These are phyloP conservation scores for Calonectria hawksworthii DNA, from an alignment of 2,329 filamentous ascomycete genomes.

Conservation along the genomic window DNA sequence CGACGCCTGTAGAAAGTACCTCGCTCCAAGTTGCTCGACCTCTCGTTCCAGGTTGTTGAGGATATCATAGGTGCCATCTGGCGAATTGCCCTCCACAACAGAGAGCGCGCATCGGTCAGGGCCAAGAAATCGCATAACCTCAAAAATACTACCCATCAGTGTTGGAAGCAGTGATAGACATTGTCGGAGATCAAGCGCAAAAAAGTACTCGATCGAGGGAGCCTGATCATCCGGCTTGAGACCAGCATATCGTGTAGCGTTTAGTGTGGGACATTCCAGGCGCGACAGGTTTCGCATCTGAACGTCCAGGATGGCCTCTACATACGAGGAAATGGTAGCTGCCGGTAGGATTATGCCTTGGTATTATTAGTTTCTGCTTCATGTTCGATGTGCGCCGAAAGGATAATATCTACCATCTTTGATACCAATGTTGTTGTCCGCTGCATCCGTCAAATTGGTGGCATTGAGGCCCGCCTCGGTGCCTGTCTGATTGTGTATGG, in stretches of 20 bases:
- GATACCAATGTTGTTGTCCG: not conserved
- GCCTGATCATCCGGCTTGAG: conserved; percentile 23
- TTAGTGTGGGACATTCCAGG: conserved; percentile 46
- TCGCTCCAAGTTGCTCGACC: conserved; percentile 54
- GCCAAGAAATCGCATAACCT: conserved; percentile 65
- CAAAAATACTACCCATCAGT: conserved; percentile 65
- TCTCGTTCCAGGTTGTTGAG: conserved; percentile 57
- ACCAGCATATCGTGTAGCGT: conserved; percentile 41
- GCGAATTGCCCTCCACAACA: conserved; percentile 68
- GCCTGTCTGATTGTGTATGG: not conserved
- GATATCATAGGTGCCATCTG: conserved; percentile 67
- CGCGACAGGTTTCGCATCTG: conserved; percentile 41
- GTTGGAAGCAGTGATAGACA: conserved; percentile 61
- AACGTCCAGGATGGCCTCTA: conserved; percentile 49
- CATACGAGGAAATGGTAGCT: conserved; percentile 40
- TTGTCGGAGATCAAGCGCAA: conserved; percentile 68
- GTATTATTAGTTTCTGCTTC: conserved; percentile 57
- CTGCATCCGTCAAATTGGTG: not conserved
- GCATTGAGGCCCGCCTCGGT: not conserved
- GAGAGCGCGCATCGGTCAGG: conserved; percentile 65
- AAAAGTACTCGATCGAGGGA: conserved; percentile 57
- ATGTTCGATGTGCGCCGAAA: not conserved
- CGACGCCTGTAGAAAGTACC: conserved; percentile 60
- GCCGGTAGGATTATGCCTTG: conserved; percentile 31
- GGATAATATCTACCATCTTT: not conserved